A percentile compares a stretch with the other conserved stretches of the same genome.
Evolutionary conservation across 768 basidiomycete genomes (phyloP).

Genomic region (Termitomyces sp.): DNA sequence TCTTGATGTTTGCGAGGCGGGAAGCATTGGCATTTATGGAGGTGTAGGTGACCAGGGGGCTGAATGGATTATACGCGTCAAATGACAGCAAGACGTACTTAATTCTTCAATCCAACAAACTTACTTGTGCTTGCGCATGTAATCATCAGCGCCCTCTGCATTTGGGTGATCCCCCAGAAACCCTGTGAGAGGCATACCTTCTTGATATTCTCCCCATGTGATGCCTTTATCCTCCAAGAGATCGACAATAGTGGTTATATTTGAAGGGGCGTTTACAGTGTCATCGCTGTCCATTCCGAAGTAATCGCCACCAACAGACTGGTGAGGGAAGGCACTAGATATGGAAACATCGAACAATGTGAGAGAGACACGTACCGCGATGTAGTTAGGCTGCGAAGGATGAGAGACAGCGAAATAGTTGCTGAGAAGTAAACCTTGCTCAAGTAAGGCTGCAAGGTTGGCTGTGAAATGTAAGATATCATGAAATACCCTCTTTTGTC

Average conservation of each 20-base stretch:
- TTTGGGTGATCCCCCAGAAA: conserved; percentile 24
- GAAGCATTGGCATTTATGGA: conserved; percentile 37
- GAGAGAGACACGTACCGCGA: conserved; percentile 22
- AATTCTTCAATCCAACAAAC: neutral
- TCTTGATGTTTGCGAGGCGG: conserved; percentile 42
- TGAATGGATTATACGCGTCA: conserved; percentile 1
- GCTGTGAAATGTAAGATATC: neutral
- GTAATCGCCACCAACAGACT: conserved; percentile 15
- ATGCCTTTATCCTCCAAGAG: conserved; percentile 52
- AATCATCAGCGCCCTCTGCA: conserved; percentile 17
- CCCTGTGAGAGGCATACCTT: conserved; percentile 51
- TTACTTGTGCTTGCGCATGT: conserved; percentile 28
- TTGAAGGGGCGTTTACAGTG: conserved; percentile 31
- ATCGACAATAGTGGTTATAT: conserved; percentile 55
- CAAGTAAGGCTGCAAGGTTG: neutral
- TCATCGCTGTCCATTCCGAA: conserved; percentile 39
- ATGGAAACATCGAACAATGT: conserved; percentile 5
- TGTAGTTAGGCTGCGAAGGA: conserved; percentile 60
- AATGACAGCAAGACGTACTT: neutral
- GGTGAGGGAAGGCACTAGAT: neutral
- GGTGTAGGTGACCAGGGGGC: conserved; percentile 45
- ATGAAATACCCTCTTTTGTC: neutral
- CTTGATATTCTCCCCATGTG: conserved; percentile 60
- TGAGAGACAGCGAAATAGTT: conserved; percentile 49
- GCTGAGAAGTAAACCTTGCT: neutral